Conservation (phyloP, 805 yeast genomes). For the Lipomyces sp. region DNA sequence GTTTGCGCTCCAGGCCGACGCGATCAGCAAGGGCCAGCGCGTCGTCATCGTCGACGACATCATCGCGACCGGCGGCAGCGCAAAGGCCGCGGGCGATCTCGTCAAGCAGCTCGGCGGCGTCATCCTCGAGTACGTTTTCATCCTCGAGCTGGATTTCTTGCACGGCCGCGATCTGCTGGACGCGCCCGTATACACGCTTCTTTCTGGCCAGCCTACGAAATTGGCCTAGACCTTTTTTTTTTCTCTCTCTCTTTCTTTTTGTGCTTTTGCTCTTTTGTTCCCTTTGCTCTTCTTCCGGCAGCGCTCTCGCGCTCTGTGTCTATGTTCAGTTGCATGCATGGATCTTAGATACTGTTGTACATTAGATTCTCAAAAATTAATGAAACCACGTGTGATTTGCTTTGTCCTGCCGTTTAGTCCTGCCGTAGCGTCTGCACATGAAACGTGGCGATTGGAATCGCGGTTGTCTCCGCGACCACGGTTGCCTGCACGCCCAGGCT, state of each 20-base stretch:
- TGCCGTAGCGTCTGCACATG: constrained; percentile 54
- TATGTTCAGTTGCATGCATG: no score
- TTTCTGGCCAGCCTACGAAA: constrained; percentile 38
- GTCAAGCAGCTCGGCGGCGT: constrained; percentile 65
- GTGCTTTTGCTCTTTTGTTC: background rate
- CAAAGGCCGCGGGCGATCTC: constrained; percentile 87
- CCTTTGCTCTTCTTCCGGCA: background rate
- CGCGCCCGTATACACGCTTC: constrained; percentile 84
- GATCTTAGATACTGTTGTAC: no score
- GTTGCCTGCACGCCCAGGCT: constrained; percentile 65
- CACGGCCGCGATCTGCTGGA: constrained; percentile 85
- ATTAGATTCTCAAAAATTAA: background rate
- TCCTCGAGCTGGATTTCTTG: constrained; percentile 92
- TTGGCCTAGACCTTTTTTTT: constrained; percentile 5
- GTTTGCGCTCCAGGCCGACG: constrained; percentile 82
- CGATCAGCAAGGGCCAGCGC: constrained; percentile 74
- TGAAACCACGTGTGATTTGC: no score
- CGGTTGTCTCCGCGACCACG: constrained; percentile 60
- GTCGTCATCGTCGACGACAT: constrained; percentile 92
- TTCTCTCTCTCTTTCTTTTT: background rate
- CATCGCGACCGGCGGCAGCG: constrained; percentile 95
- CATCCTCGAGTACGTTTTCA: constrained; percentile 76
- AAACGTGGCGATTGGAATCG: constrained; percentile 67
- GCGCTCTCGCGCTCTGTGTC: no score
- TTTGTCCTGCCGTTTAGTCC: no score